Conservation (phyloP, 140 eudicot species). For the Senecio squalidus region DNA sequence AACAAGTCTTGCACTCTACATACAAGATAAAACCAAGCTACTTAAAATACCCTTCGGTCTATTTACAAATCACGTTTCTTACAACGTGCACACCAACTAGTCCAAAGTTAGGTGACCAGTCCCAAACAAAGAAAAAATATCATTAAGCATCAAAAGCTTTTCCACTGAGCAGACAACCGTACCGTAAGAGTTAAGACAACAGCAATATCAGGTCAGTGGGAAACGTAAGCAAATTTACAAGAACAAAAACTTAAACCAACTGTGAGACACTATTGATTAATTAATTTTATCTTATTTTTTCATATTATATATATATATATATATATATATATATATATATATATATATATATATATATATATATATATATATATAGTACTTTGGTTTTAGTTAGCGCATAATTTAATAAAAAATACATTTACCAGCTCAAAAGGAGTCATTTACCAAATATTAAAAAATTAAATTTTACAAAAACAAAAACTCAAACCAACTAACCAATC, state of each 20-base stretch:
- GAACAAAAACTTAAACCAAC: no score
- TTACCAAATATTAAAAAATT: no score
- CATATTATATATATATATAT: no score
- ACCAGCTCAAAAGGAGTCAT: no score
- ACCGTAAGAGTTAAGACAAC: no score
- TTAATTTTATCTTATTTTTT: constrained; percentile 2
- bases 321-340: no score
- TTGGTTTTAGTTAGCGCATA: no score
- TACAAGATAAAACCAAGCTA: constrained; percentile 10
- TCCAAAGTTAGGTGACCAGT: constrained; percentile 15
- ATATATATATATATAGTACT: no score
- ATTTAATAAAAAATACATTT: no score
- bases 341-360: no score
- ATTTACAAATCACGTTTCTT: constrained; percentile 5
- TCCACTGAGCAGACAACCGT: constrained; percentile 19
- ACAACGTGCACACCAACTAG: constrained; percentile 16
- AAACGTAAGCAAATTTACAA: constrained; percentile 4
- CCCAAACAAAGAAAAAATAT: constrained; percentile 1
- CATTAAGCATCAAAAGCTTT: not conserved
- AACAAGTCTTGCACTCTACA: constrained; percentile 1
- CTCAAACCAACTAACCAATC: no score
- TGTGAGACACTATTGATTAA: not conserved
- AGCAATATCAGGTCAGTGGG: constrained; percentile 12
- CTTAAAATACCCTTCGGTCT: constrained; percentile 2
- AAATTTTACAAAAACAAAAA: no score